These are phyloP conservation scores for Chalara sp. DNA, from an alignment of 2,329 filamentous ascomycete genomes.

Conservation along the genomic window DNA sequence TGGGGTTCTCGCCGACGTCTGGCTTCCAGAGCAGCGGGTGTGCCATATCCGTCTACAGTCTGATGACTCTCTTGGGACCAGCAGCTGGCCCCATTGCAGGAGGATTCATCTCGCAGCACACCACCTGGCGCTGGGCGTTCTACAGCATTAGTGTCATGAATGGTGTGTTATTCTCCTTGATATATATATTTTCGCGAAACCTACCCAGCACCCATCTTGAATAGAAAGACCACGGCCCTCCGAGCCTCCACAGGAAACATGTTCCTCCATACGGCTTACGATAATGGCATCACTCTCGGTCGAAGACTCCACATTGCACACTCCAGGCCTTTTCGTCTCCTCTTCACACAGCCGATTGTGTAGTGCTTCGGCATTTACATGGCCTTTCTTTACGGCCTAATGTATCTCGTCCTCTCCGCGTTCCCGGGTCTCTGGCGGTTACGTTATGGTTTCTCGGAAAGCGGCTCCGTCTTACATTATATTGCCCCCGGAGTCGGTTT, in stretches of 20 bases:
- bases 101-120: conserved; percentile 37
- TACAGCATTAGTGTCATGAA: conserved; percentile 38
- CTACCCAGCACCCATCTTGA: conserved; percentile 38
- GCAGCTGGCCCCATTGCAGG: conserved; percentile 36
- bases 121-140: conserved; percentile 45
- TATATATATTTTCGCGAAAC: conserved; percentile 43
- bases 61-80: conserved; percentile 33
- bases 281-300: neutral
- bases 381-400: no score
- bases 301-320: neutral
- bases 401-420: neutral
- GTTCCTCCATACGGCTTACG: neutral
- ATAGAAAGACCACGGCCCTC: conserved; percentile 30
- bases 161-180: conserved; percentile 34
- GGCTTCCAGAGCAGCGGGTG: conserved; percentile 29
- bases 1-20: conserved; percentile 35
- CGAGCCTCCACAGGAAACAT: neutral
- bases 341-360: neutral
- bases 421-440: neutral
- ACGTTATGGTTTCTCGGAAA: neutral
- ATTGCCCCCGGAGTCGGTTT: neutral
- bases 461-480: neutral
- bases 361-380: neutral
- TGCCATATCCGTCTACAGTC: conserved; percentile 25
- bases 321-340: no score